Base-by-base conservation (phyloP, 768 basidiomycete species). In the Serendipita vermifera region DNA sequence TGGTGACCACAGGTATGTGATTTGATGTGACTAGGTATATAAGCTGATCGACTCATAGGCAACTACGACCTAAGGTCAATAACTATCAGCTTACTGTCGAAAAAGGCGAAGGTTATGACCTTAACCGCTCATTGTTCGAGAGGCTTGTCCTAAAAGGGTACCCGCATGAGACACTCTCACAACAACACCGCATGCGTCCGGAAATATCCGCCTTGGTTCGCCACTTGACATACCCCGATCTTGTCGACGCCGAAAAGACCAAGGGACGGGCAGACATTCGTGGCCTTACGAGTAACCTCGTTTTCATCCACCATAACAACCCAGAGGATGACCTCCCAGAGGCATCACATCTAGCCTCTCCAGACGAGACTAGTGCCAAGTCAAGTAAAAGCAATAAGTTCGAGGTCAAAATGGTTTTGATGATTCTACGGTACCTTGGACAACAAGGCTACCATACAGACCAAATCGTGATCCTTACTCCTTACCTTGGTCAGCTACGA, bases 141-240 rank as follows among this genome's bases (percentile, higher is more conserved):
- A 78, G 83, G 3, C 73, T 85, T 1, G 78, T 84, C 17, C 64
- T 77, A 7, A 73, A 74, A 57, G 77, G 74, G 0, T 85, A 79
- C 61, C 83, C 83, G 0, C 83, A 85, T 62, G 60, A 67, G 43
- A 78, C 73, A 0, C 74, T 85, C 15, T 64, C 60, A 0, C 62
- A 73, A 39, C 84, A 85, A 58, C 83, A 85, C 62, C 77, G 84
- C 11, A 85, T 85, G 84, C 73, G 83, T 5, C 84, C 83, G 0
- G 82, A 85, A 59, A 85, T 85, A 11, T 82, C 84, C 4, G 61
- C 72, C 0, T 68, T 84, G 22, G 73, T 85, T 32, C 75, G 83
- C 13, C 62, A 69, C 5, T 70, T 85, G 14, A 85, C 82, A 0
- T 85, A 86, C 60, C 80, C 80, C 0, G 78, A 78, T 14, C 76